Base-by-base conservation (phyloP, 176 grass and related monocot species). In the Paspalum notatum region DNA sequence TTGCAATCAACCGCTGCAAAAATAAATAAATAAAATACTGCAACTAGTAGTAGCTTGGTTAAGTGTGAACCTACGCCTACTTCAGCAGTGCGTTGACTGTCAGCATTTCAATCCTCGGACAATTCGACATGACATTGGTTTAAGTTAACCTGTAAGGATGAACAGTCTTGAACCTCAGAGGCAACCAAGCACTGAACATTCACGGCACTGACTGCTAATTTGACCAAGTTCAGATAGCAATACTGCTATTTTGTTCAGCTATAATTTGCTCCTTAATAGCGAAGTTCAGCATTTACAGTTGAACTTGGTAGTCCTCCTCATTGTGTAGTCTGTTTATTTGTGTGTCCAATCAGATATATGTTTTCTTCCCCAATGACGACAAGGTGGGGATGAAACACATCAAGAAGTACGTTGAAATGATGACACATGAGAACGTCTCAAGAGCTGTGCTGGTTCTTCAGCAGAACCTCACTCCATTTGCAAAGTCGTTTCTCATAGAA, bases 381-480 rank as follows among this genome's bases (percentile, higher is more conserved):
- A 98, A 98, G 78, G 95, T 98, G 44, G 92, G 95, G 64, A 87
- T 98, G 95, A 98, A 98, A 46, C 95, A 98, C 71, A 95, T 98
- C 71, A 95, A 98, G 86, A 98, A 95, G 62, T 94, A 87, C 10
- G 90, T 89, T 16, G 95, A 98, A 38, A 85, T 92, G 90, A 98
- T 98, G 95, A 94, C 87, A 66, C 68, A 84, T 46, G 95, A 94
- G 43, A 94, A 84, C 44, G 95, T 94, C 74, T 87, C 88, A 8
- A 90, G 88, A 87, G 85, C 95, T 3, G 71, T 93, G 43, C 17
- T 98, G 50, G 88, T 92, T 62, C 59, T 89, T 79, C 92, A 98
- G 72, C 95, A 92, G 86, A 98, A 93, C 71, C 86, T 98, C 65
- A 98, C 92, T 66, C 95, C 95, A 11, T 98, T 98, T 78, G 95